A percentile compares a stretch with the other conserved stretches of the same genome.
Evolutionary conservation across 2,329 filamentous ascomycete species (phyloP).

Genomic region (Falciphora oryzae): DNA sequence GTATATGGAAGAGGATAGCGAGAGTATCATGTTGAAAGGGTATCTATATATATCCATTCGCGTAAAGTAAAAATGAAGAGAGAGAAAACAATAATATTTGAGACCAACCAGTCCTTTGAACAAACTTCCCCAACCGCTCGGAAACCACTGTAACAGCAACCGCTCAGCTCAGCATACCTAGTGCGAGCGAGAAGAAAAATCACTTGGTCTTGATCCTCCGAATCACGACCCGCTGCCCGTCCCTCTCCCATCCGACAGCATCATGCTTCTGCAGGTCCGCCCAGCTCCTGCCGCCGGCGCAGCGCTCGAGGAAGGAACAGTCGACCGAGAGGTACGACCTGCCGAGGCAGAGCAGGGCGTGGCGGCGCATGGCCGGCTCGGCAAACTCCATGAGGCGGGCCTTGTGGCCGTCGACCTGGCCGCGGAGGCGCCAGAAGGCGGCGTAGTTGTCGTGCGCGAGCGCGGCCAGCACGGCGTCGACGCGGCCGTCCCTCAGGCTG

Average conservation of each 20-base stretch:
- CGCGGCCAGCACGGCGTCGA: conserved; percentile 63
- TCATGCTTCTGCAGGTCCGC: conserved; percentile 59
- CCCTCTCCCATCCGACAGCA: conserved; percentile 79
- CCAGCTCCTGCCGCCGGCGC: conserved; percentile 62
- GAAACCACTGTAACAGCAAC: neutral
- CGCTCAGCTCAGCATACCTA: neutral
- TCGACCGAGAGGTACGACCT: conserved; percentile 74
- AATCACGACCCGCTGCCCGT: conserved; percentile 70
- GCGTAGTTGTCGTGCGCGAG: conserved; percentile 80
- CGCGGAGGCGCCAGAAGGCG: conserved; percentile 65
- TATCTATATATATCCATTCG: conserved; percentile 15
- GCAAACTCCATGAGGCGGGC: conserved; percentile 76
- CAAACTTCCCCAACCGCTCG: neutral
- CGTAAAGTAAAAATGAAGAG: conserved; percentile 16
- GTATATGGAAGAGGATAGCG: neutral
- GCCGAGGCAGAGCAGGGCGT: conserved; percentile 82
- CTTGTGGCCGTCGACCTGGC: conserved; percentile 73
- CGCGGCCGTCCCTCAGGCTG: conserved; percentile 56
- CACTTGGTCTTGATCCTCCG: conserved; percentile 44
- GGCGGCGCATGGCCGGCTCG: conserved; percentile 64
- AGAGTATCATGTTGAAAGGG: conserved; percentile 26
- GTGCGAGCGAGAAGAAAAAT: neutral
- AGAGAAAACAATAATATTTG: neutral
- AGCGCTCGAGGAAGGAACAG: conserved; percentile 60
- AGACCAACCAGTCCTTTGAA: neutral